Evolutionary conservation across 2,329 filamentous ascomycete genomes (phyloP), one percentile per base, ranked within the genome.

Genomic region (Aspergillus versicolor): DNA sequence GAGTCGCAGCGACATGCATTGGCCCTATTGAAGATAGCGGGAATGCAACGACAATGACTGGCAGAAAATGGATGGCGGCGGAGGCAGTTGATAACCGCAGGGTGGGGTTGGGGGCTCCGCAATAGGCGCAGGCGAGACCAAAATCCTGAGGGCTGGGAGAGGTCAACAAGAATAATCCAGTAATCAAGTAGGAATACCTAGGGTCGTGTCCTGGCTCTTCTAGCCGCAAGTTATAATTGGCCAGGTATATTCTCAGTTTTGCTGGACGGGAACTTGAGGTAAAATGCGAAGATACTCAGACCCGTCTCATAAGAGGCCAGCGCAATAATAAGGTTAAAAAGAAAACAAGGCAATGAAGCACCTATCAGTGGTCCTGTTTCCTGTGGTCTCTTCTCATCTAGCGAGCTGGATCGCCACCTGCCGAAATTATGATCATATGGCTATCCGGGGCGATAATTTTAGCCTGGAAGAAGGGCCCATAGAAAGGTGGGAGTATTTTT

Each of bases 101-200:
- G 59, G 62, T 64, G 63, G 63, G 63, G 62, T 61, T 53, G 43
- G 57, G 40, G 52, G 53, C 57, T 62, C 61, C 59, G 58, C 62
- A 59, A 54, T 60, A 64, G 63, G 54, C 61, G 60, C 61, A 58
- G 58, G 60, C 57, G 55, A 58, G 55, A 60, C 57, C 53, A 61
- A 58, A 64, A 64, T 64, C 59, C 57, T 63, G 63, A 59, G 59
- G 63, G 63, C 60, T 65, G 59, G 62, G 52, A 55, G 53, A 63
- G 56, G 53, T 53, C 43, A 45, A 57, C 56, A 57, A 52, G 45
- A 38, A 22, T 38, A 30, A 46, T 46, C 24, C 27, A 30, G 24
- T 34, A n/a, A 34, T 30, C 30, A 27, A 21, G 30, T 27, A 37
- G 19, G 19, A 19, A 30, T 34, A 37, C 40, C 27, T 43, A 24